Percentiles rank a stretch among this genome's conserved stretches.
Conservation (phyloP, 2,329 filamentous ascomycete species). For the Colletotrichum spaethianum region DNA sequence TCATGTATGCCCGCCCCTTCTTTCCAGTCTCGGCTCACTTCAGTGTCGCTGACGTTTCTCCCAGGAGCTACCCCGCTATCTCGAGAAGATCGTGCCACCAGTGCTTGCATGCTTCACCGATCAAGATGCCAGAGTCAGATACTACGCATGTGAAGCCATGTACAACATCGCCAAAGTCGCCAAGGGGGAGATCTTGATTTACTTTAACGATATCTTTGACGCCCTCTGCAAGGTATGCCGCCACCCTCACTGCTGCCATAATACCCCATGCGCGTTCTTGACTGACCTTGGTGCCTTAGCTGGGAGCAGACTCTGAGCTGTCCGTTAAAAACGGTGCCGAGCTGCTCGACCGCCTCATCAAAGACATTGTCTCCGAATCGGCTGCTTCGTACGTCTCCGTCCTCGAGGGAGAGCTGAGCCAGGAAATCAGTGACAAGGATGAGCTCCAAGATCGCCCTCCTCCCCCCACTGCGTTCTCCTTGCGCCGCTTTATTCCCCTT, state of each 20-base stretch:
- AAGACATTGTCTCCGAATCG: conserved; percentile 96
- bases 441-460: conserved; percentile 51
- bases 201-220: conserved; percentile 99
- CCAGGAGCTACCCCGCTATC: conserved; percentile 91
- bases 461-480: conserved; percentile 89
- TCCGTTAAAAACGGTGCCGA: conserved; percentile 99
- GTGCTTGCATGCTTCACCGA: conserved; percentile 98
- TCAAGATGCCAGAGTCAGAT: conserved; percentile 95
- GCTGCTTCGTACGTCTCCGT: conserved; percentile 95
- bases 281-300: conserved; percentile 61
- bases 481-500: conserved; percentile 91
- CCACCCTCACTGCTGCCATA: neutral
- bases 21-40: neutral
- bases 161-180: conserved; percentile 99
- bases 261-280: conserved; percentile 1
- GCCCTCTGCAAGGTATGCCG: conserved; percentile 87
- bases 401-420: conserved; percentile 72
- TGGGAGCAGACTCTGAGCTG: conserved; percentile 94
- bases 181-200: conserved; percentile 95
- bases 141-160: conserved; percentile 99
- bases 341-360: conserved; percentile 92
- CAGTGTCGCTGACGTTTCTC: neutral
- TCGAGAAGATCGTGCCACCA: conserved; percentile 94
- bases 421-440: conserved; percentile 60
- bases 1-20: conserved; percentile 73